These are phyloP conservation scores for Umbelopsis ramanniana DNA, from an alignment of 192 early-diverging fungal species.

Conservation along the genomic window DNA sequence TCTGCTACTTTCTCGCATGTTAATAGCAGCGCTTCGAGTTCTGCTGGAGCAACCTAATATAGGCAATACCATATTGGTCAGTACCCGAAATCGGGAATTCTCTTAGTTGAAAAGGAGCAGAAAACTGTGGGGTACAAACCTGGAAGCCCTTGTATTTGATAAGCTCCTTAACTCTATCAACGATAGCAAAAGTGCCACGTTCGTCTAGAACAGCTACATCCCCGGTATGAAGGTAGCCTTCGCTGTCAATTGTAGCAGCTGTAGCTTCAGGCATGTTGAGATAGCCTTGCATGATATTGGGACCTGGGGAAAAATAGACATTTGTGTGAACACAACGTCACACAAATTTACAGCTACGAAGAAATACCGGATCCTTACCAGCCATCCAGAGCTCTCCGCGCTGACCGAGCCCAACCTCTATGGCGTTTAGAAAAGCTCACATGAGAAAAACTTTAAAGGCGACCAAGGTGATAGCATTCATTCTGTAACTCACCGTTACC, in stretches of 20 bases:
- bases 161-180: conserved; percentile 78
- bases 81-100: no score
- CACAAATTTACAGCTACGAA: background rate
- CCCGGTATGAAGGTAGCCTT: conserved; percentile 83
- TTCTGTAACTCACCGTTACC: conserved; percentile 46
- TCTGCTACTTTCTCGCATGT: conserved; percentile 73
- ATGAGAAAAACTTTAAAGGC: background rate
- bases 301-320: background rate
- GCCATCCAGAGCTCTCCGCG: conserved; percentile 78
- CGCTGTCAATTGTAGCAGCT: conserved; percentile 65
- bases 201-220: conserved; percentile 77
- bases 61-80: conserved; percentile 25
- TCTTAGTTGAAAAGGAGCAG: no score
- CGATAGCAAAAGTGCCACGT: conserved; percentile 58
- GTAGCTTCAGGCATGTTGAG: conserved; percentile 81
- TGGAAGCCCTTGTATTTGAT: conserved; percentile 91
- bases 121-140: conserved; percentile 1
- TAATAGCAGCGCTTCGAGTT: conserved; percentile 79
- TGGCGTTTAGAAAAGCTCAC: background rate
- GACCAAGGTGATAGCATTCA: background rate
- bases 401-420: conserved; percentile 56
- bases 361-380: background rate
- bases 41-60: conserved; percentile 83
- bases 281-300: conserved; percentile 62
- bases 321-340: background rate